phyloP scores from a whole-genome alignment of 805 yeast genomes.

The Phaffomyces thermotolerans region DNA sequence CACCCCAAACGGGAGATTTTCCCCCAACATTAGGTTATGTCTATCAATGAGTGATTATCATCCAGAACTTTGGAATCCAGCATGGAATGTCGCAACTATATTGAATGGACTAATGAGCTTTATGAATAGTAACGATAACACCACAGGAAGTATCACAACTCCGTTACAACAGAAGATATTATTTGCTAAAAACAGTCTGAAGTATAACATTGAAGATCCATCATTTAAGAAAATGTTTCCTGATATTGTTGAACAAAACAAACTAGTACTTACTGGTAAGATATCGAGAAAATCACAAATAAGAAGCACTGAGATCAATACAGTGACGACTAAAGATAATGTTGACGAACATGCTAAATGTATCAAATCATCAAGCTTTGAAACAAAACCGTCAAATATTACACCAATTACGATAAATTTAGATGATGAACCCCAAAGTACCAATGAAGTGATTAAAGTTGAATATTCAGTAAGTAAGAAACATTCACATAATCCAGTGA shows the following conservation, averaged over 20 bases:
- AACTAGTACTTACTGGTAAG: neutral
- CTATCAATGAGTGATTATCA: conserved; percentile 87
- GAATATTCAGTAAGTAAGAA: no score
- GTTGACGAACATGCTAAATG: neutral
- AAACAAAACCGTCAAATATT: neutral
- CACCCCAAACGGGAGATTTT: conserved; percentile 85
- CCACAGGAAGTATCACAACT: conserved; percentile 69
- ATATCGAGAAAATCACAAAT: conserved; percentile 2
- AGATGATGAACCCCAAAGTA: neutral
- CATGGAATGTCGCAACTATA: conserved; percentile 88
- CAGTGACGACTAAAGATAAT: neutral
- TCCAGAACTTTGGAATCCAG: conserved; percentile 93
- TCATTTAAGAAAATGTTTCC: conserved; percentile 58
- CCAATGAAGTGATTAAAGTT: neutral
- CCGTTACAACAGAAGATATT: conserved; percentile 44
- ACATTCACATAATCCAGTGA: neutral
- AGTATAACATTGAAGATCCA: conserved; percentile 10
- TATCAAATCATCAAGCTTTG: neutral
- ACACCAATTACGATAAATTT: neutral
- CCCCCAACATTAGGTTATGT: conserved; percentile 69
- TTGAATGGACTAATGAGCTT: conserved; percentile 80
- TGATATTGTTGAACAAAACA: conserved; percentile 7
- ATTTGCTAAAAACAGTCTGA: conserved; percentile 49
- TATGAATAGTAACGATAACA: conserved; percentile 80
- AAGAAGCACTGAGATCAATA: neutral